A percentile compares a stretch with the other conserved stretches of the same genome.
phyloP scores from a whole-genome alignment of 1,284 basidiomycete genomes.

The Anthracocystis panici-leucophaei region DNA sequence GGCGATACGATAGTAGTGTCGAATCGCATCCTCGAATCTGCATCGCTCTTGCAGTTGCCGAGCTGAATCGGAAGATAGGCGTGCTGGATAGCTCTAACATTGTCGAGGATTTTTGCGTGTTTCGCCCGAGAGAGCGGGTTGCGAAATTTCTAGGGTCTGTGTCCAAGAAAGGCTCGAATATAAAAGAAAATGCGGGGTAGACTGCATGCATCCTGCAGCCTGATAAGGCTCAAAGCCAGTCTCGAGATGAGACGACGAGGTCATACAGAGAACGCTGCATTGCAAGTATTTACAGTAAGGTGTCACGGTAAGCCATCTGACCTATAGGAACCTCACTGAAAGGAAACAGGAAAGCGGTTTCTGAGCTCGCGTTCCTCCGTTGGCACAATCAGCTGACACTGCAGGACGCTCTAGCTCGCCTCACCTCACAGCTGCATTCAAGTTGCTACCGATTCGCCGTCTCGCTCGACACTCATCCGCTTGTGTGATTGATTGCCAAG shows the following conservation, averaged over 20 bases:
- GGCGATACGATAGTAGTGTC: no score
- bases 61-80: no score
- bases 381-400: slow-evolving; percentile 15
- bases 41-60: no score
- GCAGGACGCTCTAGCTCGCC: slow-evolving; percentile 5
- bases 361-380: no score
- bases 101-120: not conserved
- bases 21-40: no score
- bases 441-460: no score
- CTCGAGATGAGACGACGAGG: not conserved
- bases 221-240: slow-evolving; percentile 18
- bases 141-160: not conserved
- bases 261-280: not conserved
- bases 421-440: not conserved
- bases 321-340: not conserved
- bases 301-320: no score
- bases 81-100: not conserved
- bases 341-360: not conserved
- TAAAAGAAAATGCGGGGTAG: slow-evolving; percentile 29
- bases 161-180: not conserved
- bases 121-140: not conserved
- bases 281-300: not conserved
- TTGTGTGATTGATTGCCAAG: no score
- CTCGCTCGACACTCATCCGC: no score
- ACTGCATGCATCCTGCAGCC: slow-evolving; percentile 26